Percentiles rank a stretch among this genome's conserved stretches.
Conservation (phyloP, 176 grass and related monocot species). For the Carex kokanica region DNA sequence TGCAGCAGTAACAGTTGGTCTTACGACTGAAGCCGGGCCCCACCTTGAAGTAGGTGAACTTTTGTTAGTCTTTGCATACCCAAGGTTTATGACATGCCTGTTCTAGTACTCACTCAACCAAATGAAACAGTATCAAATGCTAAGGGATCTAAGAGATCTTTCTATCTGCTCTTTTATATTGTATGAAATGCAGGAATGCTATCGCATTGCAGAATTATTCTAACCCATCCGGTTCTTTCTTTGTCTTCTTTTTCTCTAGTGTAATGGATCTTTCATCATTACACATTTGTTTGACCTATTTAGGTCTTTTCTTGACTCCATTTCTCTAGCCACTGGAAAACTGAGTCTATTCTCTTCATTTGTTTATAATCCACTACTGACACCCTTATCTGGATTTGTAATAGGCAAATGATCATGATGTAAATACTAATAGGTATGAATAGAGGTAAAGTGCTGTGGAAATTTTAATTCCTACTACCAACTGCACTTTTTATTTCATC, state of each 20-base stretch:
- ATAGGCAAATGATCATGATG: neutral
- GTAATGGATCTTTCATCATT: neutral
- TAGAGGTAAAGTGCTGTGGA: neutral
- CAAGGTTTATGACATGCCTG: neutral
- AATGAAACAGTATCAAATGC: neutral
- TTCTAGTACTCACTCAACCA: neutral
- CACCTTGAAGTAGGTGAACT: slow-evolving; percentile 70
- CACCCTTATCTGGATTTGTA: neutral
- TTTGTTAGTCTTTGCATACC: neutral
- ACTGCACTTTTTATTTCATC: neutral
- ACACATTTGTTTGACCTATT: neutral
- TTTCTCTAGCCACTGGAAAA: neutral
- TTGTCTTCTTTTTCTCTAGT: neutral
- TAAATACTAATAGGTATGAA: neutral
- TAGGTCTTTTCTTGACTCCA: neutral
- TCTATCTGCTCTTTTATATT: neutral
- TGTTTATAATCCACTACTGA: neutral
- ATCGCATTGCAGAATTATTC: neutral
- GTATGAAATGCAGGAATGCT: neutral
- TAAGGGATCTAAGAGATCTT: neutral
- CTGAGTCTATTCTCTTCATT: neutral
- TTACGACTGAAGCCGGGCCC: slow-evolving; percentile 74
- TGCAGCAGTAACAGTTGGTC: slow-evolving; percentile 86
- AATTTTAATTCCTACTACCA: neutral
- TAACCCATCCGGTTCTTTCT: neutral